Conservation (phyloP, 768 basidiomycete genomes). For the Zangia roseola region DNA sequence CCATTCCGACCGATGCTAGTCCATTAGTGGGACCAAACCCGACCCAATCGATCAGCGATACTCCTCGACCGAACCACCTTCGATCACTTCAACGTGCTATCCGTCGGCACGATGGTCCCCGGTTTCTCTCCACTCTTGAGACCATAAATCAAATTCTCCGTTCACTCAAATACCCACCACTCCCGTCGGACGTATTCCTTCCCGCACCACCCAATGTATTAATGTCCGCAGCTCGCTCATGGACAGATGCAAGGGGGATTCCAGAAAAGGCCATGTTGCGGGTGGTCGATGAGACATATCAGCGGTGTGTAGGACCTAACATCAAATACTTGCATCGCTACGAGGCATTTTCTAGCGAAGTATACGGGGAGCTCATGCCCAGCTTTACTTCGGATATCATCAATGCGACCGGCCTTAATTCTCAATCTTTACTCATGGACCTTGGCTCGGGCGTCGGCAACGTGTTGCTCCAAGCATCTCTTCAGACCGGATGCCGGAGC, state of each 20-base stretch:
- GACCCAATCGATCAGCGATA: conserved; percentile 21
- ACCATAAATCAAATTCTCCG: conserved; percentile 62
- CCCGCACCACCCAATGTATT: conserved; percentile 47
- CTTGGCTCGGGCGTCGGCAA: conserved; percentile 87
- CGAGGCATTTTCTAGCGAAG: conserved; percentile 78
- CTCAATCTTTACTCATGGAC: conserved; percentile 72
- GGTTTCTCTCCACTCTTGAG: conserved; percentile 62
- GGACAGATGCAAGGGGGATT: conserved; percentile 47
- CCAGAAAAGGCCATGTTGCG: conserved; percentile 68
- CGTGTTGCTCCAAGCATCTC: conserved; percentile 75
- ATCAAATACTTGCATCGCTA: conserved; percentile 80
- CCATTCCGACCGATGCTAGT: conserved; percentile 30
- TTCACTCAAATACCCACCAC: conserved; percentile 61
- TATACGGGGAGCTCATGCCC: conserved; percentile 89
- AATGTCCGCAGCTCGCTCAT: conserved; percentile 43
- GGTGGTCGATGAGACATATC: conserved; percentile 89
- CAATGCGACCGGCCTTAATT: conserved; percentile 46
- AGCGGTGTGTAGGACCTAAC: conserved; percentile 88
- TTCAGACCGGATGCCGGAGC: conserved; percentile 75
- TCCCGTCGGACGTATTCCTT: conserved; percentile 51
- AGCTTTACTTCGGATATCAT: conserved; percentile 60
- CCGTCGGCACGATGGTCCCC: conserved; percentile 65
- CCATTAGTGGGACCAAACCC: conserved; percentile 23
- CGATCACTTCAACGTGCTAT: conserved; percentile 70
- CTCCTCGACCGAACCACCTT: conserved; percentile 39